phyloP scores from a whole-genome alignment of 2,329 filamentous ascomycete genomes.

The Mycosphaerelloides madeirae region DNA sequence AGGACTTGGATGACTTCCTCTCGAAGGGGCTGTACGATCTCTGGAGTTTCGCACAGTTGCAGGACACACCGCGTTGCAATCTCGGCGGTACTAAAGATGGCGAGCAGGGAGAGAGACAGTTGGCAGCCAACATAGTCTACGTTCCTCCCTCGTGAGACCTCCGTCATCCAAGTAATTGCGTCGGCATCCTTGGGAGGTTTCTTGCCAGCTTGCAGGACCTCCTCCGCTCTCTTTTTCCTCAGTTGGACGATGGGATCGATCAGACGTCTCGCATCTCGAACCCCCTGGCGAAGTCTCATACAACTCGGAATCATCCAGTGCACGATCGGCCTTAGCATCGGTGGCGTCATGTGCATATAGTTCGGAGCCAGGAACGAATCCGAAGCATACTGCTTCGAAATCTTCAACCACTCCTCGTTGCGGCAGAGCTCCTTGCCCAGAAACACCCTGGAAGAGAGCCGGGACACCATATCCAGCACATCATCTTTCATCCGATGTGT shows the following conservation, averaged over 20 bases:
- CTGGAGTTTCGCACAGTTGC: constrained; percentile 19
- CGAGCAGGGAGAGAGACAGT: constrained; percentile 16
- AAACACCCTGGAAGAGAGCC: constrained; percentile 34
- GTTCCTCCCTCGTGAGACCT: not conserved
- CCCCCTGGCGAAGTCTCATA: not conserved
- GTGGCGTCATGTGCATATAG: not conserved
- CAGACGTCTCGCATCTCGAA: not conserved
- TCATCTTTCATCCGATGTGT: constrained; percentile 24
- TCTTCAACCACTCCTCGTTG: constrained; percentile 36
- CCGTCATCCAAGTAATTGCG: not conserved
- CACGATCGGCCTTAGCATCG: not conserved
- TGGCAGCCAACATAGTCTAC: constrained; percentile 1
- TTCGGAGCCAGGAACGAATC: not conserved
- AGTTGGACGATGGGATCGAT: not conserved
- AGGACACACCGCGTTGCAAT: constrained; percentile 21
- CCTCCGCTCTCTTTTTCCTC: not conserved
- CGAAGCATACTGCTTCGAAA: constrained; percentile 2
- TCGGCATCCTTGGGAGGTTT: not conserved
- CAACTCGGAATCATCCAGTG: not conserved
- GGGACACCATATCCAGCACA: constrained; percentile 32
- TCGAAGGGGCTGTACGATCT: constrained; percentile 23
- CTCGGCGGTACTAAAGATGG: constrained; percentile 22
- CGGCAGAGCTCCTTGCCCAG: constrained; percentile 34
- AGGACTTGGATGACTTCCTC: constrained; percentile 24
- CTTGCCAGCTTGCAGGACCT: too few species aligned